Evolutionary conservation across 352 stramenopile species (phyloP).

Genomic region (Aphanomyces euteiches): DNA sequence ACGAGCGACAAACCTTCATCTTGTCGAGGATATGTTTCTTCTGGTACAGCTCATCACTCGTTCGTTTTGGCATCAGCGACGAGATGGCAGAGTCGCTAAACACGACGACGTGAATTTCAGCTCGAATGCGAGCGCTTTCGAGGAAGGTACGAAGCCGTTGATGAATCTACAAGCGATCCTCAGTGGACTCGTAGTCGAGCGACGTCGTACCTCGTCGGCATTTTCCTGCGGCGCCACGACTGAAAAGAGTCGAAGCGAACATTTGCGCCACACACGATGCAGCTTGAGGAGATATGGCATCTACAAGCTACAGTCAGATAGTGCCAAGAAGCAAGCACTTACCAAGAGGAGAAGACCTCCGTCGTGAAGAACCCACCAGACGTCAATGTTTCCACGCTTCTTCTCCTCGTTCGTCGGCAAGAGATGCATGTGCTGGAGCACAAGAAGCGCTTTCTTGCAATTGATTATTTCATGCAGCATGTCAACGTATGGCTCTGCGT

Average conservation of each 20-base stretch:
- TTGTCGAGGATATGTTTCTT: constrained; percentile 13
- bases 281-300: constrained; percentile 29
- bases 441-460: constrained; percentile 13
- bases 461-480: constrained; percentile 30
- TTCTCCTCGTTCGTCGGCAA: constrained; percentile 15
- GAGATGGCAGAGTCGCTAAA: constrained; percentile 25
- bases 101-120: constrained; percentile 32
- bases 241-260: constrained; percentile 31
- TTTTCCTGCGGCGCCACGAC: constrained; percentile 29
- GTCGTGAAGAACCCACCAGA: constrained; percentile 35
- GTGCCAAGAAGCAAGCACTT: neutral
- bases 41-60: constrained; percentile 28
- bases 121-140: constrained; percentile 29
- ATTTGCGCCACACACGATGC: constrained; percentile 33
- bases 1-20: constrained; percentile 7
- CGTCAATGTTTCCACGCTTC: constrained; percentile 29
- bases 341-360: constrained; percentile 32
- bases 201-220: neutral
- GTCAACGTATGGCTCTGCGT: constrained; percentile 21
- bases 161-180: constrained; percentile 1
- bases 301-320: neutral
- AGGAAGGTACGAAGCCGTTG: constrained; percentile 29
- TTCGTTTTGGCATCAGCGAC: constrained; percentile 22
- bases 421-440: constrained; percentile 26
- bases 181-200: neutral